Base-by-base conservation (phyloP, 73 alveolate species). In the Stentor roeselii region DNA sequence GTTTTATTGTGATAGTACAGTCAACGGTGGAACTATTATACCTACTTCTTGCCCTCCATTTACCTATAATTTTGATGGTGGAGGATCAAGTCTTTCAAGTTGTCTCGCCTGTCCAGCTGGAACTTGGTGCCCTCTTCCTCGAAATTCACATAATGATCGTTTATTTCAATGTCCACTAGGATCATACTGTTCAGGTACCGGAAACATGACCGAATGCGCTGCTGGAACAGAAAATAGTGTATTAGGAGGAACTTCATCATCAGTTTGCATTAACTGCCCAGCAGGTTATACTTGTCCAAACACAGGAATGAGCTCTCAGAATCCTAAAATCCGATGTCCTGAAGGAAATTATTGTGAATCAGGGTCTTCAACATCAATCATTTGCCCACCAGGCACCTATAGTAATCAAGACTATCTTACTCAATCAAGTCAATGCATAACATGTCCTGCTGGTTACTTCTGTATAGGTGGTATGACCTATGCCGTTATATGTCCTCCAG, bases 301-400 rank as follows among this genome's bases (percentile, higher is more conserved):
- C 3, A 83, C 86, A 3, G 74, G 86, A 4, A 15, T 15, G 4
- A 15, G 15, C 15, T 42, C 61, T 6, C 4, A 15, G 15, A 4
- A 42, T 4, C 61, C 61, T 15, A 42, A 42, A 42, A 42, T 42
- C 15, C 92, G 86, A 34, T 92, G 97, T 77, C 88, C 92, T 1
- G 78, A 67, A 41, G 97, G 94, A 2, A 78, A 86, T 59, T 90
- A 82, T 87, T 90, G 97, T 61, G 88, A 90, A 15, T 84, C 78
- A 36, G 92, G 92, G 0, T 83, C 94, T 31, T 86, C 82, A 35
- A 75, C 59, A 21, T 85, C 80, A 3, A 67, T 87, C 85, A 75
- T 87, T 39, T 93, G 97, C 83, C 86, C 90, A 37, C 87, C 60
- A 31, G 98, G 98, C 21, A 89, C 90, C 61, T 93, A 83, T 83